Evolutionary conservation across 352 stramenopile genomes (phyloP).

Genomic region (Pythium coloratum): DNA sequence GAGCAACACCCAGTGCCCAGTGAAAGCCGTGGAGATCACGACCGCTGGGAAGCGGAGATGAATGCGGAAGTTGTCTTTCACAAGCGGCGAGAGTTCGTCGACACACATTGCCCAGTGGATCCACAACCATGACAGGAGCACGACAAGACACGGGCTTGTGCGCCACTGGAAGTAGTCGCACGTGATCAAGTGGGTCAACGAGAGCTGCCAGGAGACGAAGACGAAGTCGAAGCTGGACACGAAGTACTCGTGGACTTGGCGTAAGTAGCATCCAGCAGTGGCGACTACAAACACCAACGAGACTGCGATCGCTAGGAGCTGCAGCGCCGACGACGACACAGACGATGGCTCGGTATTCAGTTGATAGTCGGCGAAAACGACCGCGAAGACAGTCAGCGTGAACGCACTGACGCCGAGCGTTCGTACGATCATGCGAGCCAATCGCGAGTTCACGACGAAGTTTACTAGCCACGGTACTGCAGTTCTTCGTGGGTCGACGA

Average conservation of each 20-base stretch:
- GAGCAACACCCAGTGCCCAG: not conserved
- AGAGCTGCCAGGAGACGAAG: conserved; percentile 17
- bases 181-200: conserved; percentile 4
- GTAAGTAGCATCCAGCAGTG: not conserved
- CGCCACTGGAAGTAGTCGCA: conserved; percentile 18
- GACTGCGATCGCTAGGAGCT: not conserved
- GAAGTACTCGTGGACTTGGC: not conserved
- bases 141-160: not conserved
- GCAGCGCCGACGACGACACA: not conserved
- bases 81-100: conserved; percentile 6
- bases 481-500: not conserved
- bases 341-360: not conserved
- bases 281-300: not conserved
- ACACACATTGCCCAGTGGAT: conserved; percentile 21
- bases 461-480: not conserved
- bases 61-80: not conserved
- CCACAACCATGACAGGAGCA: conserved; percentile 16
- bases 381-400: not conserved
- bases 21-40: not conserved
- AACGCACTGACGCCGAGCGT: not conserved
- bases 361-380: not conserved
- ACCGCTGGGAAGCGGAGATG: not conserved
- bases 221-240: conserved; percentile 16
- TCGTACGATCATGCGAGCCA: not conserved
- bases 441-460: not conserved